phyloP scores from a whole-genome alignment of 441 rosid genomes.

The Populus trichocarpa region DNA sequence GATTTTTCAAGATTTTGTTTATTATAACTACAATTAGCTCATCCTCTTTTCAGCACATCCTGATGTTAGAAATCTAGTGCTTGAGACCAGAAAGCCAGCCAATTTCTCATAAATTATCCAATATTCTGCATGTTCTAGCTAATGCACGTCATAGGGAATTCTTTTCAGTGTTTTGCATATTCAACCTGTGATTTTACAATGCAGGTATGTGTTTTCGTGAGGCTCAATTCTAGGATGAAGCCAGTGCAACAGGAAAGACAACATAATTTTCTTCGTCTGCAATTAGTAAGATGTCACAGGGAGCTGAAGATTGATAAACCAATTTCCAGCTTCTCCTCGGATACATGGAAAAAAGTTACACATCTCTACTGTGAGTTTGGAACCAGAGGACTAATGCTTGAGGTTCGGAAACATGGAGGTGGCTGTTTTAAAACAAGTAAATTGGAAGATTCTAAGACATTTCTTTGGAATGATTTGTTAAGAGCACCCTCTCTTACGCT shows the following conservation, averaged over 20 bases:
- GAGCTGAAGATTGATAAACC: slow-evolving; percentile 59
- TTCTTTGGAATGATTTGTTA: slow-evolving; percentile 76
- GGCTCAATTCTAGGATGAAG: slow-evolving; percentile 39
- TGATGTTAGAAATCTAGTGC: neutral
- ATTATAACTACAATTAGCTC: neutral
- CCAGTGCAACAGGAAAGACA: slow-evolving; percentile 18
- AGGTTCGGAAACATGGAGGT: slow-evolving; percentile 43
- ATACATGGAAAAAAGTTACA: slow-evolving; percentile 64
- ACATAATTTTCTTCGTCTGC: slow-evolving; percentile 47
- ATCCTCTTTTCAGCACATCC: neutral
- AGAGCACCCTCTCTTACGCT: slow-evolving; percentile 58
- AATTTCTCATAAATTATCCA: neutral
- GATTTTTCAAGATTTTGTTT: neutral
- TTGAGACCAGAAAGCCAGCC: neutral
- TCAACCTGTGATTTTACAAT: slow-evolving; percentile 4
- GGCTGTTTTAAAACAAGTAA: slow-evolving; percentile 42
- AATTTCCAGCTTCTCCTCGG: slow-evolving; percentile 30
- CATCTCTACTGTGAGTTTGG: slow-evolving; percentile 83
- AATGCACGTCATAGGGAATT: neutral
- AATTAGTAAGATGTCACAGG: slow-evolving; percentile 58
- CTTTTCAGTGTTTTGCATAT: neutral
- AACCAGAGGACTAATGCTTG: slow-evolving; percentile 58
- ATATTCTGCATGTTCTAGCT: neutral
- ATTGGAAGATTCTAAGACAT: slow-evolving; percentile 29
- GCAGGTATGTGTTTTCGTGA: slow-evolving; percentile 59